These are phyloP conservation scores for Diphasiastrum complanatum DNA, from an alignment of 83 land plant genomes.

Conservation along the genomic window DNA sequence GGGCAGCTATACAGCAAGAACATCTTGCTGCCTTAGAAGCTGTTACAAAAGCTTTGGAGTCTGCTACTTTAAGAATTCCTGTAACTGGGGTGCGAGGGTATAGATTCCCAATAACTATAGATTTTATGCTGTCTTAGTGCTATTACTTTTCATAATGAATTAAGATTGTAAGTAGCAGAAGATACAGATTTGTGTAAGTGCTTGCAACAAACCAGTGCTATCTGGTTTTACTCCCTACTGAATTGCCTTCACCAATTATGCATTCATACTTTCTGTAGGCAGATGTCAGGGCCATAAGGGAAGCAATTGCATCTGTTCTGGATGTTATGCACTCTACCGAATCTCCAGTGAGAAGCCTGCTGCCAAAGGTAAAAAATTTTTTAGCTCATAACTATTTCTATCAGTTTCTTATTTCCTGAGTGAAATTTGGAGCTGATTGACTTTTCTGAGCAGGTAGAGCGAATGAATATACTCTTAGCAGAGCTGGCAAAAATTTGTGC, in stretches of 20 bases:
- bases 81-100: constrained; percentile 80
- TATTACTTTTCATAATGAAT: not conserved
- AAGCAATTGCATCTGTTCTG: constrained; percentile 62
- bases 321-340: constrained; percentile 75
- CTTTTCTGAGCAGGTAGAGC: too few relatives aligned
- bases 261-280: constrained; percentile 37
- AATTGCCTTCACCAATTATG: not conserved
- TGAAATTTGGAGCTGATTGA: too few relatives aligned
- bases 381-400: too few relatives aligned
- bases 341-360: constrained; percentile 41
- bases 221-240: not conserved
- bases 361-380: constrained; percentile 66
- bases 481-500: too few relatives aligned
- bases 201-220: not conserved
- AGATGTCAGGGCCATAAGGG: constrained; percentile 49
- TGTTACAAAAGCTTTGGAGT: constrained; percentile 58
- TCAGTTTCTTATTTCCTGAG: too few relatives aligned
- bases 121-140: not conserved
- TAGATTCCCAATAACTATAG: not conserved
- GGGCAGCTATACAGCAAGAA: constrained; percentile 58
- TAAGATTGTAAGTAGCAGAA: too few relatives aligned
- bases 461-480: too few relatives aligned
- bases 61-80: constrained; percentile 64
- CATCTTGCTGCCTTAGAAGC: constrained; percentile 49
- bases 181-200: not conserved